phyloP scores from a whole-genome alignment of 169 alveolate species.

The Plasmodium billcollinsi region DNA sequence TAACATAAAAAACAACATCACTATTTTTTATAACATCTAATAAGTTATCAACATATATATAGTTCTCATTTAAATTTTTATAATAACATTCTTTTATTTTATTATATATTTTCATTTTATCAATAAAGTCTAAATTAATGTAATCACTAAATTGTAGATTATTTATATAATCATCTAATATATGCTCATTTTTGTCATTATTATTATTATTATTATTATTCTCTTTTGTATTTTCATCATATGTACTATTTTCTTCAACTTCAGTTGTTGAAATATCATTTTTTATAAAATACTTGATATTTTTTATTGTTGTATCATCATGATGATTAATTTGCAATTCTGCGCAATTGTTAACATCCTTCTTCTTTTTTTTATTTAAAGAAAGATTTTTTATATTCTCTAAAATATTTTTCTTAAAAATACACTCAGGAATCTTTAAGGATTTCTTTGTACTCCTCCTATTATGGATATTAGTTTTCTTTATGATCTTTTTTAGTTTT shows the following conservation, averaged over 20 bases:
- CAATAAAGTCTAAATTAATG: slow-evolving; percentile 1
- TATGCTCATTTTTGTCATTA: background rate
- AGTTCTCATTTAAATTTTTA: slow-evolving; percentile 28
- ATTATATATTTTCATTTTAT: slow-evolving; percentile 37
- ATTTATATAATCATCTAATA: background rate
- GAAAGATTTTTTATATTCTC: slow-evolving; percentile 30
- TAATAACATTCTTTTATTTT: slow-evolving; percentile 45
- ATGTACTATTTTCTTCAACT: background rate
- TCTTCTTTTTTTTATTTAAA: slow-evolving; percentile 31
- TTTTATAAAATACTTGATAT: slow-evolving; percentile 20
- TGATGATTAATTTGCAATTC: slow-evolving; percentile 15
- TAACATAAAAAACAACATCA: slow-evolving; percentile 45
- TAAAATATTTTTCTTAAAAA: slow-evolving; percentile 52
- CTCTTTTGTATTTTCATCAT: background rate
- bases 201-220: background rate
- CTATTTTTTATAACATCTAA: slow-evolving; percentile 52
- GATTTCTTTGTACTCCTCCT: slow-evolving; percentile 53
- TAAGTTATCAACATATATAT: slow-evolving; percentile 40
- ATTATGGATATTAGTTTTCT: slow-evolving; percentile 64
- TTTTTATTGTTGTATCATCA: slow-evolving; percentile 49
- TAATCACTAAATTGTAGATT: slow-evolving; percentile 6
- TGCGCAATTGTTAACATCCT: slow-evolving; percentile 20
- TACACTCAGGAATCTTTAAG: slow-evolving; percentile 56
- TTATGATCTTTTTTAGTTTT: slow-evolving; percentile 55
- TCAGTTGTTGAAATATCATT: background rate